Percentiles rank a stretch among this genome's conserved stretches.
Evolutionary conservation across 768 basidiomycete genomes (phyloP).

Genomic region (Baorangia bicolor): DNA sequence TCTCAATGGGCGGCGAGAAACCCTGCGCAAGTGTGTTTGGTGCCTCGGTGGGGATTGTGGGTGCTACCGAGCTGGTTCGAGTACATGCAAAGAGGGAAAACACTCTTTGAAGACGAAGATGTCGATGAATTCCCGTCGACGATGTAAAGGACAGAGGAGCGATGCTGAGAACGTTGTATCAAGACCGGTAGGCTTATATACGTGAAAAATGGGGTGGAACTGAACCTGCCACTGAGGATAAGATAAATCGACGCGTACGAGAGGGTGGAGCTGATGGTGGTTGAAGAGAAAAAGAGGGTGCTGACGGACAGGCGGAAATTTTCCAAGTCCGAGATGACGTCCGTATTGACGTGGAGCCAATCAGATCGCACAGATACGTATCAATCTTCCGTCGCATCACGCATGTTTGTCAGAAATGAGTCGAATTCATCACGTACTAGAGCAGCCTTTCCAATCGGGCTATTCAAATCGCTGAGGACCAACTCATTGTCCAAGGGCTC

Average conservation of each 20-base stretch:
- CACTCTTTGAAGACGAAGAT: constrained; percentile 22
- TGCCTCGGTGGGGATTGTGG: constrained; percentile 87
- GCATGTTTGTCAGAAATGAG: not conserved
- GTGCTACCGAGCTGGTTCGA: constrained; percentile 89
- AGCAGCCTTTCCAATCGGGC: not conserved
- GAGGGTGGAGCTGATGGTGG: constrained; percentile 6
- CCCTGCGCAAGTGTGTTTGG: constrained; percentile 76
- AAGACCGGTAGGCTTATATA: constrained; percentile 26
- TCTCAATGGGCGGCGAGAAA: constrained; percentile 52
- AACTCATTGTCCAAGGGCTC: not conserved
- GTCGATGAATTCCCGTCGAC: not conserved
- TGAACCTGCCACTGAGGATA: not conserved
- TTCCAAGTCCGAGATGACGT: constrained; percentile 22
- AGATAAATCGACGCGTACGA: not conserved
- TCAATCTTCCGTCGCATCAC: not conserved
- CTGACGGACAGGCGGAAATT: constrained; percentile 1
- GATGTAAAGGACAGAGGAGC: not conserved
- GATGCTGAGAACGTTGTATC: not conserved
- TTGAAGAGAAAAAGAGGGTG: constrained; percentile 21
- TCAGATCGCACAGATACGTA: not conserved
- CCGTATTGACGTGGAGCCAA: constrained; percentile 12
- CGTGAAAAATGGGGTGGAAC: constrained; percentile 21
- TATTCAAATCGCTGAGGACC: not conserved
- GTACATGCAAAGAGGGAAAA: constrained; percentile 78
- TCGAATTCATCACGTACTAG: not conserved